A percentile compares a stretch with the other conserved stretches of the same genome.
phyloP scores from a whole-genome alignment of 2,329 filamentous ascomycete genomes.

The Apiospora koreana region DNA sequence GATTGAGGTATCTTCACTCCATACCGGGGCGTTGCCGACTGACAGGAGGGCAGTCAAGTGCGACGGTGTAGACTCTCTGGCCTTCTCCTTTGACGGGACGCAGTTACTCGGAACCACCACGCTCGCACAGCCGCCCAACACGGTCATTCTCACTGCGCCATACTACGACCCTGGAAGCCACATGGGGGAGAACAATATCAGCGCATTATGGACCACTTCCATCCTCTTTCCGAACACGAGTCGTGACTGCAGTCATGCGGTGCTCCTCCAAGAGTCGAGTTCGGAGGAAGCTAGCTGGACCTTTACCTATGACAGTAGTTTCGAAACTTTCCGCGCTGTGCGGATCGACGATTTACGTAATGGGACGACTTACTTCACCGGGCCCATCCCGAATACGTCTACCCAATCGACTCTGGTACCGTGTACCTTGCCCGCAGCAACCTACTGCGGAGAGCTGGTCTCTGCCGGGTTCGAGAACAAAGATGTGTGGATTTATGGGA shows the following conservation, averaged over 20 bases:
- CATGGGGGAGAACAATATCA: constrained; percentile 66
- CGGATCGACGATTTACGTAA: constrained; percentile 74
- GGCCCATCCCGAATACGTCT: constrained; percentile 56
- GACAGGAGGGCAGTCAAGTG: constrained; percentile 79
- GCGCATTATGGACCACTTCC: constrained; percentile 81
- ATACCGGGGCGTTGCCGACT: constrained; percentile 60
- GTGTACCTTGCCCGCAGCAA: constrained; percentile 68
- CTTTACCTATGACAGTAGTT: constrained; percentile 75
- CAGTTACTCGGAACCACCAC: constrained; percentile 77
- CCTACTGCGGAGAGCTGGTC: constrained; percentile 69
- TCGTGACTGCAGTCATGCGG: constrained; percentile 75
- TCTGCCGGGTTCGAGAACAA: constrained; percentile 72
- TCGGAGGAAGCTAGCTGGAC: constrained; percentile 72
- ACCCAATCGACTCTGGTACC: constrained; percentile 64
- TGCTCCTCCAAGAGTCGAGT: constrained; percentile 63
- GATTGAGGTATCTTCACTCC: constrained; percentile 83
- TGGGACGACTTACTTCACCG: constrained; percentile 78
- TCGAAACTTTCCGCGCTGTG: constrained; percentile 77
- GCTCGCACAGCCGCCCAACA: constrained; percentile 63
- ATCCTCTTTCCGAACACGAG: constrained; percentile 84
- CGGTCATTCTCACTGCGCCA: constrained; percentile 76
- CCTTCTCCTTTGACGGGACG: constrained; percentile 76
- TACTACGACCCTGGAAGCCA: constrained; percentile 74
- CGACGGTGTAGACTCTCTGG: constrained; percentile 70
- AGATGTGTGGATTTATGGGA: constrained; percentile 77